A percentile compares a stretch with the other conserved stretches of the same genome.
phyloP scores from a whole-genome alignment of 78 protist species.

The Fonticula alba region DNA sequence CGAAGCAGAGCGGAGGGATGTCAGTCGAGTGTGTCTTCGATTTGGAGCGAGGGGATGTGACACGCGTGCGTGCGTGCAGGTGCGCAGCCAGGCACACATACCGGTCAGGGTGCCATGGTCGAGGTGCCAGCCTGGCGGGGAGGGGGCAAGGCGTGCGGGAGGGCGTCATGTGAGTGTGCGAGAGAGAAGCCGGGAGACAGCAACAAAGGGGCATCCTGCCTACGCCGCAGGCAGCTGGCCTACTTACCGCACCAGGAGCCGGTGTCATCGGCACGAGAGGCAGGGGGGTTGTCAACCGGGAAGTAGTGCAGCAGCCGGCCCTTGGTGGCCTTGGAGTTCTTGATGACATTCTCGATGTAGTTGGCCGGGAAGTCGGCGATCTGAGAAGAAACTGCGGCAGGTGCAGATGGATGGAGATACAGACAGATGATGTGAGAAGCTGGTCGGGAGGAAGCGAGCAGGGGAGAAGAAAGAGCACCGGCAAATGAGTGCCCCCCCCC shows the following conservation, averaged over 20 bases:
- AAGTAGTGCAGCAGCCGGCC: background rate
- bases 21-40: background rate
- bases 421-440: no score
- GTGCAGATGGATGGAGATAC: background rate
- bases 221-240: background rate
- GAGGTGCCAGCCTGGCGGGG: slow-evolving; percentile 5
- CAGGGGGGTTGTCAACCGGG: background rate
- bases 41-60: background rate
- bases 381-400: background rate
- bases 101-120: background rate
- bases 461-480: background rate
- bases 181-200: background rate
- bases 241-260: no score
- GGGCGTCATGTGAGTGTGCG: background rate
- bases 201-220: background rate
- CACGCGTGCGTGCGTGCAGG: background rate
- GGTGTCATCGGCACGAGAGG: no score
- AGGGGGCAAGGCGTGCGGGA: no score
- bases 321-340: background rate
- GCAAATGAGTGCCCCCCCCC: background rate
- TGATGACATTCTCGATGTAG: no score
- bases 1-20: background rate
- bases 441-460: background rate
- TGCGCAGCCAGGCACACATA: background rate
- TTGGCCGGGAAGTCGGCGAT: background rate